phyloP scores from a whole-genome alignment of 805 yeast genomes.

The Yarrowia sp. region DNA sequence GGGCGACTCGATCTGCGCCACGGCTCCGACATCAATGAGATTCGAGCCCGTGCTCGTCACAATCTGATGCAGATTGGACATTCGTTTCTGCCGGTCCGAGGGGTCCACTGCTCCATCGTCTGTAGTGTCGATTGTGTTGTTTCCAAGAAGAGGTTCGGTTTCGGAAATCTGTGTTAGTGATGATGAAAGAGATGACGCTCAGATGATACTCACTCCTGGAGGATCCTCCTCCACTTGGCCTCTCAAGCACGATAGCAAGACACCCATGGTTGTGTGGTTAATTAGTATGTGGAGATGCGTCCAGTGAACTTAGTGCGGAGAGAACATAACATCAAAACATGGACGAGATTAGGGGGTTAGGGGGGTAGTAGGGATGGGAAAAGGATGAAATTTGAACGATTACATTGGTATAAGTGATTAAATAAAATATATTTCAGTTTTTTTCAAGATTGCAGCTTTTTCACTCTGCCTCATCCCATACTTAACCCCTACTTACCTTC shows the following conservation, averaged over 20 bases:
- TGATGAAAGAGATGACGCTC: neutral
- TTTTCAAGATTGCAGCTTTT: neutral
- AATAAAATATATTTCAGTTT: too few species aligned
- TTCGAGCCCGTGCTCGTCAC: conserved; percentile 23
- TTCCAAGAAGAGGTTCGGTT: conserved; percentile 23
- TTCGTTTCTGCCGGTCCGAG: conserved; percentile 18
- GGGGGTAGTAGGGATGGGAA: neutral
- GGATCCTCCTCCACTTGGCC: conserved; percentile 26
- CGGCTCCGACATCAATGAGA: conserved; percentile 20
- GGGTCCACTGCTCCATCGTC: conserved; percentile 15
- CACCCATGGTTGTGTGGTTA: conserved; percentile 9
- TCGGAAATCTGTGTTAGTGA: conserved; percentile 22
- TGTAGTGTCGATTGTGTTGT: conserved; percentile 11
- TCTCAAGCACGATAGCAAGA: conserved; percentile 24
- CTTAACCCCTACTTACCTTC: neutral
- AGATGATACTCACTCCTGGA: conserved; percentile 12
- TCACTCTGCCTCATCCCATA: neutral
- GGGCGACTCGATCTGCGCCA: conserved; percentile 14
- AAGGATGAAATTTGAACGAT: too few species aligned
- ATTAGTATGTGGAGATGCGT: neutral
- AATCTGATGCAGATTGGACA: conserved; percentile 22
- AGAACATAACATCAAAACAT: neutral
- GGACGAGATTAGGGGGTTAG: neutral
- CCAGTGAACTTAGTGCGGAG: neutral
- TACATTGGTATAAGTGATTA: too few species aligned